Conservation (phyloP, 2,329 filamentous ascomycete species). For the Aspergillus eucalypticola region DNA sequence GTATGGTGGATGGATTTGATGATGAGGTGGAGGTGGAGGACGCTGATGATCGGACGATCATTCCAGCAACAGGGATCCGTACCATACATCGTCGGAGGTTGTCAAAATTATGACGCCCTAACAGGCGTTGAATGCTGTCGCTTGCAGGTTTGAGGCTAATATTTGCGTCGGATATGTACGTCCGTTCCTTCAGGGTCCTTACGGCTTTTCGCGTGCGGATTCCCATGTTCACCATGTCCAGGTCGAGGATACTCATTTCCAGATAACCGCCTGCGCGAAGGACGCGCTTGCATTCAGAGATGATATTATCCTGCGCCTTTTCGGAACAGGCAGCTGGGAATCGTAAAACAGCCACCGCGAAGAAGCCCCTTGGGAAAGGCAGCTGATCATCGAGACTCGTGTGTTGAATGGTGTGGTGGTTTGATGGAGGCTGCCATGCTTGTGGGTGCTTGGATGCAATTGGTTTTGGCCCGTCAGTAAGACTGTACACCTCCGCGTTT, state of each 20-base stretch:
- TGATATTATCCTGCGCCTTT: slow-evolving; percentile 43
- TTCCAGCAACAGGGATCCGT: slow-evolving; percentile 50
- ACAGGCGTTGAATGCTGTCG: slow-evolving; percentile 49
- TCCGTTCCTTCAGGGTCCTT: slow-evolving; percentile 48
- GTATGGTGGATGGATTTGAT: slow-evolving; percentile 37
- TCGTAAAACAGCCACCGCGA: slow-evolving; percentile 48
- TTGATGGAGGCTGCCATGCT: slow-evolving; percentile 45
- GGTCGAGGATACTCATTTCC: slow-evolving; percentile 51
- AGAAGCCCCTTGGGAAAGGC: slow-evolving; percentile 50
- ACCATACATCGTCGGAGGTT: slow-evolving; percentile 53
- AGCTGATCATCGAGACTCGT: slow-evolving; percentile 43
- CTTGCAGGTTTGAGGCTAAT: slow-evolving; percentile 51
- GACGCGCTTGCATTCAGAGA: slow-evolving; percentile 52
- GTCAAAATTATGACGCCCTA: slow-evolving; percentile 49
- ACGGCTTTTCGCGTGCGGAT: slow-evolving; percentile 48
- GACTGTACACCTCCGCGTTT: slow-evolving; percentile 47
- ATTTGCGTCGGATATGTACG: slow-evolving; percentile 42
- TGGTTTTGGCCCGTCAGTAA: slow-evolving; percentile 39
- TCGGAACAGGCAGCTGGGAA: slow-evolving; percentile 51
- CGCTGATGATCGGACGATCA: slow-evolving; percentile 43
- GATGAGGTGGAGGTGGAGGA: slow-evolving; percentile 44
- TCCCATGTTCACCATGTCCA: slow-evolving; percentile 55
- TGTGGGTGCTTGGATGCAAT: slow-evolving; percentile 39
- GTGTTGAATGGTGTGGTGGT: slow-evolving; percentile 47
- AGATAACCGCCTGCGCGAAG: slow-evolving; percentile 52